Evolutionary conservation across 2,329 filamentous ascomycete species (phyloP), one percentile per base, ranked within the genome.

Genomic region (Graphilbum ipis-grandicollis): DNA sequence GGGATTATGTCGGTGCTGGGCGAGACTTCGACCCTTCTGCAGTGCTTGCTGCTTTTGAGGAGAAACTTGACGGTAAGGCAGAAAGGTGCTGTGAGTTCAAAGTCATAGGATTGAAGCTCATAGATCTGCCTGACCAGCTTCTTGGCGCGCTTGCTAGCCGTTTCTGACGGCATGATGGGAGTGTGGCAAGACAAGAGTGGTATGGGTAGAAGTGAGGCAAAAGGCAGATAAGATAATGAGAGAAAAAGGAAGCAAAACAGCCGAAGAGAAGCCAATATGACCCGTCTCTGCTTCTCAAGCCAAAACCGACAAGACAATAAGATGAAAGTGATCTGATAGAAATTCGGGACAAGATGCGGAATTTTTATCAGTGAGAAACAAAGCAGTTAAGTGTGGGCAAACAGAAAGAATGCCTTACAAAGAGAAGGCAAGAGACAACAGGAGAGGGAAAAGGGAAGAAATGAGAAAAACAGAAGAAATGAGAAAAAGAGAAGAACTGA

Each of bases 21-120:
- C 25, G 13, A 36, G 9, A 40, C 19, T 30, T 41, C 26, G 15
- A 38, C 22, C 2, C 29, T 31, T 31, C 28, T 35, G 34, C 41
- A 43, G 18, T 36, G 15, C 12, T 37, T 41, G 38, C 35, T 42
- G 37, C 33, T 32, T 22, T 31, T 37, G 14, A 46, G 17, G 5
- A 25, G 25, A 23, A 41, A 41, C 17, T 43, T 43, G 17, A 38
- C 34, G 1, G 40, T 31, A 15, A 46, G 15, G 4, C 39, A 43
- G 8, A 39, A 30, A 7, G 43, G 42, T 4, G 21, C 39, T 14
- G 39, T 43, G 19, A 46, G n/a, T 18, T 43, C 43, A 5, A 36
- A 19, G 23, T 44, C 44, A 13, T 25, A 31, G 13, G 12, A 19
- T 23, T 46, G 44, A 2, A 43, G 17, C 28, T 43, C 39, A 18